phyloP scores from a whole-genome alignment of 2,329 filamentous ascomycete species.

The Exophiala phaeomuriformis region DNA sequence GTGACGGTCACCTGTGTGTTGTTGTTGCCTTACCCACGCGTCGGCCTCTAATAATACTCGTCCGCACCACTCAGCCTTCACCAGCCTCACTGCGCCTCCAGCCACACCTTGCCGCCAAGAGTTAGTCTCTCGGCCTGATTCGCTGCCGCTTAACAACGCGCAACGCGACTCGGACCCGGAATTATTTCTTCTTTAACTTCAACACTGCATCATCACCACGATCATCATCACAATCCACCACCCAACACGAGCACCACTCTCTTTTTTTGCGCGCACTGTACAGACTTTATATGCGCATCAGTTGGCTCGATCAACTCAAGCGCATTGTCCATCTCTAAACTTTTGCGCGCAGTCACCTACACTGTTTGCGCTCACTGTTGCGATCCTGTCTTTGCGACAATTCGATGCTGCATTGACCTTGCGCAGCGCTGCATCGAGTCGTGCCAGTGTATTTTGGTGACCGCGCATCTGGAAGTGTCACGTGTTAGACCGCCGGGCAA shows the following conservation, averaged over 20 bases:
- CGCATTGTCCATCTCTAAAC: not conserved
- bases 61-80: not conserved
- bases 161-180: not conserved
- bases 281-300: not conserved
- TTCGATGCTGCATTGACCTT: constrained; percentile 1
- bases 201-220: not conserved
- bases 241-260: not conserved
- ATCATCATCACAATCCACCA: not conserved
- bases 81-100: too few relatives aligned
- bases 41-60: not conserved
- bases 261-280: not conserved
- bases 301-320: not conserved
- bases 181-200: not conserved
- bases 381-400: constrained; percentile 1
- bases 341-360: not conserved
- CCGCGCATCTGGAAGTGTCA: not conserved
- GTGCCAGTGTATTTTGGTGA: not conserved
- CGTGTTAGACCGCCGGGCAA: not conserved
- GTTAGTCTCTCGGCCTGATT: constrained; percentile 1
- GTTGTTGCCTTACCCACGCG: not conserved
- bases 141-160: constrained; percentile 8
- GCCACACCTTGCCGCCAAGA: constrained; percentile 8
- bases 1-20: not conserved
- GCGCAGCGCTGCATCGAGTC: not conserved
- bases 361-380: not conserved